A percentile compares a stretch with the other conserved stretches of the same genome.
Conservation (phyloP, 1,139 yeast genomes). For the Dujonia santamariae region DNA sequence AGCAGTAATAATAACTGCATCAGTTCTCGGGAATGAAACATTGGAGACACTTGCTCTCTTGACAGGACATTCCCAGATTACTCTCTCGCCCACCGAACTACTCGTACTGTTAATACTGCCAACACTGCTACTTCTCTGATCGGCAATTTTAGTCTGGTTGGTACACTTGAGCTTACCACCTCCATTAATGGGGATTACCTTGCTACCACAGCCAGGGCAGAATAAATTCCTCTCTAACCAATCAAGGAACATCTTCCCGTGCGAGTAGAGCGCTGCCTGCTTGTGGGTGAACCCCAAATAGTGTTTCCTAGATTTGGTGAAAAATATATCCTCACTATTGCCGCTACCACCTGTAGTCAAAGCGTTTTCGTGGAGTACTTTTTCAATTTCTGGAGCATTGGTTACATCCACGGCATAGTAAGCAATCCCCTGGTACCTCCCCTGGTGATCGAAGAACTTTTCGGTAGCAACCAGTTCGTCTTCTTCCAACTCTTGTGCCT, state of each 20-base stretch:
- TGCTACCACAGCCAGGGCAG: constrained; percentile 88
- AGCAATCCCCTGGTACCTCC: constrained; percentile 66
- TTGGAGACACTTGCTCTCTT: constrained; percentile 53
- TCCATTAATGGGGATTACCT: constrained; percentile 68
- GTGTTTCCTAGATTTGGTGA: constrained; percentile 35
- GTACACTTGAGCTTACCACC: constrained; percentile 78
- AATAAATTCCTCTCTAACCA: constrained; percentile 75
- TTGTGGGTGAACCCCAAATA: constrained; percentile 33
- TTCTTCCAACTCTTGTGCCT: constrained; percentile 20
- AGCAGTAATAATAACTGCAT: constrained; percentile 81
- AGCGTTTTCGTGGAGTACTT: too few species aligned
- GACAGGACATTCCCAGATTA: constrained; percentile 47
- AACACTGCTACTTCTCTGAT: too few species aligned
- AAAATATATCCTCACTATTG: constrained; percentile 21
- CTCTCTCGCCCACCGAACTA: constrained; percentile 7
- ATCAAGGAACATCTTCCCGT: constrained; percentile 80
- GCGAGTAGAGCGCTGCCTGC: constrained; percentile 70
- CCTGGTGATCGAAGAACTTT: constrained; percentile 39
- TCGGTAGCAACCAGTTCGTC: constrained; percentile 16
- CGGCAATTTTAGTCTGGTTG: constrained; percentile 15
- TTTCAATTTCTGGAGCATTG: constrained; percentile 21
- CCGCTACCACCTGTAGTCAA: too few species aligned
- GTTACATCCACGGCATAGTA: constrained; percentile 74
- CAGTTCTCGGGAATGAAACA: constrained; percentile 87
- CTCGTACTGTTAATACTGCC: too few species aligned